Evolutionary conservation across 495 filamentous ascomycete genomes (phyloP).

Genomic region (Aspergillus egyptiacus): DNA sequence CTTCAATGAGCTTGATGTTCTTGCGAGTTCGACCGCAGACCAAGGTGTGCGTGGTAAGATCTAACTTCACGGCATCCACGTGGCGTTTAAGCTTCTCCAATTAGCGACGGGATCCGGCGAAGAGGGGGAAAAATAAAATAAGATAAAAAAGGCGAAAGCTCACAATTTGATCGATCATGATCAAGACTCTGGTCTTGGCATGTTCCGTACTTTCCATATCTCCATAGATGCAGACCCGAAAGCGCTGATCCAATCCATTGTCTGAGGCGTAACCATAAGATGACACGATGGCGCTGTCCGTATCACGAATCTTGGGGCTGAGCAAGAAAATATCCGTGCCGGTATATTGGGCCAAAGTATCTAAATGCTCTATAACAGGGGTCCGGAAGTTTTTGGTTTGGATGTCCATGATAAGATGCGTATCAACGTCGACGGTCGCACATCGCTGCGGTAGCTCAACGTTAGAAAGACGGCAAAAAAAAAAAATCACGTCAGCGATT

Average conservation of each 20-base stretch:
- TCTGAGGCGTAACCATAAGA: slow-evolving; percentile 64
- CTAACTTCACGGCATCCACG: slow-evolving; percentile 75
- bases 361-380: slow-evolving; percentile 75
- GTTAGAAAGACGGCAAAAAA: slow-evolving; percentile 23
- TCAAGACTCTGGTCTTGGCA: slow-evolving; percentile 90
- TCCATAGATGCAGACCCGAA: slow-evolving; percentile 88
- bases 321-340: slow-evolving; percentile 95
- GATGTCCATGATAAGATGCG: slow-evolving; percentile 73
- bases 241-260: slow-evolving; percentile 66
- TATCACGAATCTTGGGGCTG: slow-evolving; percentile 62
- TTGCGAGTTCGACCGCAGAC: slow-evolving; percentile 87
- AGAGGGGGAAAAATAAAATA: too few species aligned
- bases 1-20: slow-evolving; percentile 96
- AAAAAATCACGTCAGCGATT: slow-evolving; percentile 19
- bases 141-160: too few species aligned
- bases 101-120: slow-evolving; percentile 32
- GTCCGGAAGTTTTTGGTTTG: slow-evolving; percentile 58
- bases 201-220: slow-evolving; percentile 93
- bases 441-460: slow-evolving; percentile 57
- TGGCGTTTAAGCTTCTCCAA: slow-evolving; percentile 68
- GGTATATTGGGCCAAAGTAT: slow-evolving; percentile 74
- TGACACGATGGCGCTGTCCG: slow-evolving; percentile 46
- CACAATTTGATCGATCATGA: slow-evolving; percentile 97
- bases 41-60: slow-evolving; percentile 80
- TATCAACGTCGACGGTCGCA: slow-evolving; percentile 86